Conservation (phyloP, 208 protist genomes). For the Trypanosoma theileri region DNA sequence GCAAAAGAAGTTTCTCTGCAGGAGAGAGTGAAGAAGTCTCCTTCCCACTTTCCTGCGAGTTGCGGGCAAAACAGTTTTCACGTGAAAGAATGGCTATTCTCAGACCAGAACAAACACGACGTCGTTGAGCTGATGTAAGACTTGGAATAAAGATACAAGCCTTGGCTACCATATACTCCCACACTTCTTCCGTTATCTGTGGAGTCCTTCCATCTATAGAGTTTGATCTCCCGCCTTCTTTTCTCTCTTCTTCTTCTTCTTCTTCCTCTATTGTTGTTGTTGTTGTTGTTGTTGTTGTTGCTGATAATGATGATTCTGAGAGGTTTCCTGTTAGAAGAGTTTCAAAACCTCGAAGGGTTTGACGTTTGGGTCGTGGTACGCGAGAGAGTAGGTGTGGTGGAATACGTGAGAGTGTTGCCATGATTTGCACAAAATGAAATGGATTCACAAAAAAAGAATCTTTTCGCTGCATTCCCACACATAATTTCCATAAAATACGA, state of each 20-base stretch:
- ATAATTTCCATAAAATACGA: slow-evolving; percentile 53
- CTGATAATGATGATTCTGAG: not conserved
- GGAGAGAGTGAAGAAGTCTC: slow-evolving; percentile 2
- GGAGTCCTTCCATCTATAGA: slow-evolving; percentile 5
- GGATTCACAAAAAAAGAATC: slow-evolving; percentile 63
- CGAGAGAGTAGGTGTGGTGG: slow-evolving; percentile 47
- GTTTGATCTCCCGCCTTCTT: not conserved
- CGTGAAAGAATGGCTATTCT: slow-evolving; percentile 38
- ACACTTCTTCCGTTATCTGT: slow-evolving; percentile 54
- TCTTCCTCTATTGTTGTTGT: not conserved
- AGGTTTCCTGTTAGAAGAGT: not conserved
- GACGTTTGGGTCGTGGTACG: slow-evolving; percentile 20
- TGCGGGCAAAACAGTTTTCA: not conserved
- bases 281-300: not conserved
- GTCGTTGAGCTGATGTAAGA: slow-evolving; percentile 43
- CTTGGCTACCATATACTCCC: slow-evolving; percentile 76
- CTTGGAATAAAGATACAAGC: slow-evolving; percentile 74
- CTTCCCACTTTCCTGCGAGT: not conserved
- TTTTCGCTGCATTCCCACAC: slow-evolving; percentile 38
- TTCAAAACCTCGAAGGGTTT: slow-evolving; percentile 3
- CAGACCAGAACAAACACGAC: slow-evolving; percentile 43
- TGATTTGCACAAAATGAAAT: slow-evolving; percentile 80
- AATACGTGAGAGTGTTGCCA: slow-evolving; percentile 51
- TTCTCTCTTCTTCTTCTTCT: not conserved
- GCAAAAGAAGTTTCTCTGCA: slow-evolving; percentile 45